A percentile compares a stretch with the other conserved stretches of the same genome.
These are phyloP conservation scores for Solanum clarkiae DNA, from an alignment of 257 asterid species.

Conservation along the genomic window DNA sequence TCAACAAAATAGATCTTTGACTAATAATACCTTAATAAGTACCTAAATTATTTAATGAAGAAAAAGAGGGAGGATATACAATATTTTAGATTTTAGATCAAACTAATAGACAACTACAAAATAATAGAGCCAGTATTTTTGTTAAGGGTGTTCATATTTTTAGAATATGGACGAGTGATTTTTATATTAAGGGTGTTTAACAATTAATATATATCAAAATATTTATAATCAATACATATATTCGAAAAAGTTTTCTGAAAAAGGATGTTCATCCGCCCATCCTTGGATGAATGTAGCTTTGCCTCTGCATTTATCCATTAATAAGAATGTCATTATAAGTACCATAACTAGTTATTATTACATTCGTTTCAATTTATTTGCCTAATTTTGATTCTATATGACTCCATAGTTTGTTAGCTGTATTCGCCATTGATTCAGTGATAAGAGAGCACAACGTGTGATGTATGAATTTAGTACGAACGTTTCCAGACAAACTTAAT, in stretches of 20 bases:
- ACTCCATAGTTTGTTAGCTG: neutral
- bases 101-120: neutral
- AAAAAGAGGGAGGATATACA: neutral
- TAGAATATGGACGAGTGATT: too few relatives aligned
- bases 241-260: too few relatives aligned
- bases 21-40: neutral
- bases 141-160: too few relatives aligned
- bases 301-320: too few relatives aligned
- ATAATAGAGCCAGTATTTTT: neutral
- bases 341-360: neutral
- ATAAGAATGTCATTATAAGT: neutral
- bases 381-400: neutral
- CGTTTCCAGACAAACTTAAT: neutral
- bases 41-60: neutral
- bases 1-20: neutral
- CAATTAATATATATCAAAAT: too few relatives aligned
- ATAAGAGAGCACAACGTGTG: neutral
- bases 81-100: neutral
- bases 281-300: too few relatives aligned
- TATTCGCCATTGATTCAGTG: neutral
- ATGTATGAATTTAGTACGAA: neutral
- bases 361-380: fast-evolving
- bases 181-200: too few relatives aligned
- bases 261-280: too few relatives aligned
- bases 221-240: too few relatives aligned